Conservation (phyloP, 257 asterid species). For the Solanum dulcamara region DNA sequence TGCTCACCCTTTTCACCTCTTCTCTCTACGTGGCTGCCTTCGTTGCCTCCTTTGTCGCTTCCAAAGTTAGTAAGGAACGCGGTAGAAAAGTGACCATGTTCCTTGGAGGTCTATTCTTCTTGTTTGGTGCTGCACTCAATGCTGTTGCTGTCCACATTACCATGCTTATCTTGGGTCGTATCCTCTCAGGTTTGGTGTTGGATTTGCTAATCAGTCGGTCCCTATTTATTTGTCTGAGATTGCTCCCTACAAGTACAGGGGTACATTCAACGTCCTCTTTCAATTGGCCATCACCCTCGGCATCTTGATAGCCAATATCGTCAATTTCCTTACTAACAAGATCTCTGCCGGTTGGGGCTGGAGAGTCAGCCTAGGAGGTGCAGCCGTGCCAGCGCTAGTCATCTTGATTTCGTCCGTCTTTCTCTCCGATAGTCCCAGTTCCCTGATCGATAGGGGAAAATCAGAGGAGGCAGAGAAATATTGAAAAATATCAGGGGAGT, state of each 20-base stretch:
- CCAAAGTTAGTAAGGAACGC: neutral
- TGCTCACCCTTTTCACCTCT: neutral
- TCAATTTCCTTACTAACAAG: neutral
- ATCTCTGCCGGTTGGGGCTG: slow-evolving; percentile 12
- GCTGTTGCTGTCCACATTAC: neutral
- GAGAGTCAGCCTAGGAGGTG: slow-evolving; percentile 12
- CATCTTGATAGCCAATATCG: neutral
- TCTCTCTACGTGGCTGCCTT: neutral
- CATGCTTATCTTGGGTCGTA: neutral
- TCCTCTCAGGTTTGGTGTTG: neutral
- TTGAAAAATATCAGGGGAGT: neutral
- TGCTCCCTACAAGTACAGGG: slow-evolving; percentile 9
- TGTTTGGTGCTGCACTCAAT: neutral
- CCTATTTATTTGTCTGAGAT: slow-evolving; percentile 13
- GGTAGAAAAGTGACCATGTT: neutral
- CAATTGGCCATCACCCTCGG: slow-evolving; percentile 6
- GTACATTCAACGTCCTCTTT: slow-evolving; percentile 2
- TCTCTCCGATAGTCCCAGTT: neutral
- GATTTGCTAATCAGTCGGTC: slow-evolving; percentile 3
- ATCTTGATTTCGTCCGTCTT: neutral
- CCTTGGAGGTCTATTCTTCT: neutral
- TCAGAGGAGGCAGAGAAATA: neutral
- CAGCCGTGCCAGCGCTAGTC: neutral
- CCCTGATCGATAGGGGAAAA: neutral
- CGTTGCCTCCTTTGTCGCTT: neutral